Evolutionary conservation across 108 stramenopile species (phyloP).

Genomic region (Nitzschia sp.): DNA sequence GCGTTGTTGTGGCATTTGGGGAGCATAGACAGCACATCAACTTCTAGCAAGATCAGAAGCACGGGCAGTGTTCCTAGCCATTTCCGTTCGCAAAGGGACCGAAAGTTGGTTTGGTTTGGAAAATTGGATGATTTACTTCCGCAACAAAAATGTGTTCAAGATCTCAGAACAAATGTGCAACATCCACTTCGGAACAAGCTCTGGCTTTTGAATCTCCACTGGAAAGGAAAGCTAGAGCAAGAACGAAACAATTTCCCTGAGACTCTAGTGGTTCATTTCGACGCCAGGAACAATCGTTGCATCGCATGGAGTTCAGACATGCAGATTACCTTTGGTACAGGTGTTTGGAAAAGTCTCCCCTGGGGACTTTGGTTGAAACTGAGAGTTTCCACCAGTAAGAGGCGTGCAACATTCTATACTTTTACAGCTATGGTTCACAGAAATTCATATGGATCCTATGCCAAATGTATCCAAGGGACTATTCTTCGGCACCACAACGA

Average conservation of each 20-base stretch:
- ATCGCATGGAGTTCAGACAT: background rate
- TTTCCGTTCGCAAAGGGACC: background rate
- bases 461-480: constrained; percentile 60
- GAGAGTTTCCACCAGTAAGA: background rate
- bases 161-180: background rate
- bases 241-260: constrained; percentile 1
- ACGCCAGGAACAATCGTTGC: constrained; percentile 6
- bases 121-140: background rate
- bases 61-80: constrained; percentile 2
- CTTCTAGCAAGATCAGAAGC: too few relatives aligned
- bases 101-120: constrained; percentile 16
- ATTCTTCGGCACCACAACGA: constrained; percentile 22
- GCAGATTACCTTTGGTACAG: constrained; percentile 21
- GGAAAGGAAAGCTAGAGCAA: constrained; percentile 6
- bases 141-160: background rate
- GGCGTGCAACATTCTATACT: constrained; percentile 28
- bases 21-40: too few relatives aligned
- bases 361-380: constrained; percentile 51
- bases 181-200: constrained; percentile 9
- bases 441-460: constrained; percentile 66
- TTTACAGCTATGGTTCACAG: constrained; percentile 56
- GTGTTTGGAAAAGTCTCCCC: constrained; percentile 57
- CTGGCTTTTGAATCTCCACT: constrained; percentile 7
- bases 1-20: too few relatives aligned
- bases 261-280: background rate